Conservation (phyloP, 305 asterid species). For the Fraxinus dipetala region DNA sequence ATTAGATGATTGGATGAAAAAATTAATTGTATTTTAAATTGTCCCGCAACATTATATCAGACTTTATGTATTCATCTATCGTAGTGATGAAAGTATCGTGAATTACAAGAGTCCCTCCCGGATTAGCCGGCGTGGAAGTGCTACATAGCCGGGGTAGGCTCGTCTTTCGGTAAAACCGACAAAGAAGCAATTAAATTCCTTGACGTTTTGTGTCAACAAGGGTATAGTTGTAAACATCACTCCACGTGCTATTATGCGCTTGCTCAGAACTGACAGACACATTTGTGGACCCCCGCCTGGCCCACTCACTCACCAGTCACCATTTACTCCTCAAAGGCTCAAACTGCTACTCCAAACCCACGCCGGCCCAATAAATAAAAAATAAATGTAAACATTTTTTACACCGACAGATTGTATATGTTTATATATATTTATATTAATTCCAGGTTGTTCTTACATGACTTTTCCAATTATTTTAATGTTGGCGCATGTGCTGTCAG, state of each 20-base stretch:
- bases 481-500: slow-evolving; percentile 50
- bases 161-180: slow-evolving; percentile 38
- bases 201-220: slow-evolving; percentile 3
- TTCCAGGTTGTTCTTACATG: slow-evolving; percentile 22
- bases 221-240: slow-evolving; percentile 30
- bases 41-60: too few relatives aligned
- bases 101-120: slow-evolving; percentile 25
- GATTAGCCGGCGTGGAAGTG: slow-evolving; percentile 30
- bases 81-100: slow-evolving; percentile 35
- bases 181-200: slow-evolving; percentile 15
- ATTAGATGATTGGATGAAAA: too few relatives aligned
- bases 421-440: neutral
- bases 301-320: slow-evolving; percentile 1
- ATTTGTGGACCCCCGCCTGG: slow-evolving; percentile 28
- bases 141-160: slow-evolving; percentile 37
- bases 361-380: neutral
- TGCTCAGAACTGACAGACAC: slow-evolving; percentile 24
- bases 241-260: slow-evolving; percentile 45
- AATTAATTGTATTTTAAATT: too few relatives aligned
- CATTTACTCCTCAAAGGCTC: neutral
- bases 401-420: slow-evolving; percentile 39
- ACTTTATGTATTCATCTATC: neutral
- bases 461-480: slow-evolving; percentile 27
- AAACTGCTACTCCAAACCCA: neutral
- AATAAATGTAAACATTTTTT: slow-evolving; percentile 15